phyloP scores from a whole-genome alignment of 2,329 filamentous ascomycete species.

The Colletotrichum liriopes region DNA sequence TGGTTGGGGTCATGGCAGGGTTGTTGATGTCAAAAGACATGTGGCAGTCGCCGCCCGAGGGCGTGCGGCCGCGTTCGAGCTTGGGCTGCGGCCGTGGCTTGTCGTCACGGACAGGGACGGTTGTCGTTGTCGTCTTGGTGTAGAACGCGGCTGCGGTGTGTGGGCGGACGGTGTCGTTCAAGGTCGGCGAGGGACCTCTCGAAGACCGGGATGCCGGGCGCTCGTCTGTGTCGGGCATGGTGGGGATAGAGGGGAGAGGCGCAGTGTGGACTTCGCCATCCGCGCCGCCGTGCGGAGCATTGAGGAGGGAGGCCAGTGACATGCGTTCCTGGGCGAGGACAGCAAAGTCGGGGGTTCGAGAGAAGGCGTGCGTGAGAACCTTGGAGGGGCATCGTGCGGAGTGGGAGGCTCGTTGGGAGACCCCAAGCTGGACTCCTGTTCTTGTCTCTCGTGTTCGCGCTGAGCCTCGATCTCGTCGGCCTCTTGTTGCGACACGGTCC shows the following conservation, averaged over 20 bases:
- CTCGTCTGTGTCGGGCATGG: slow-evolving; percentile 53
- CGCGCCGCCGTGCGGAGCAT: slow-evolving; percentile 65
- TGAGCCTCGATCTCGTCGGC: slow-evolving; percentile 60
- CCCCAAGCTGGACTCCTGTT: slow-evolving; percentile 37
- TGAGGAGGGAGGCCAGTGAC: slow-evolving; percentile 74
- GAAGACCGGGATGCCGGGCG: slow-evolving; percentile 26
- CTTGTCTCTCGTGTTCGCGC: slow-evolving; percentile 46
- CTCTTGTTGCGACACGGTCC: slow-evolving; percentile 71
- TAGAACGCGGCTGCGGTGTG: slow-evolving; percentile 65
- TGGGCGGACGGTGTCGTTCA: slow-evolving; percentile 51
- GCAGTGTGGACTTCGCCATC: slow-evolving; percentile 50
- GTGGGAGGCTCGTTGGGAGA: slow-evolving; percentile 51
- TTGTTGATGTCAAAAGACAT: slow-evolving; percentile 69
- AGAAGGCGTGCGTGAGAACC: slow-evolving; percentile 73
- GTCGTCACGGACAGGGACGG: slow-evolving; percentile 67
- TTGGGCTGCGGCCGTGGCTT: slow-evolving; percentile 53
- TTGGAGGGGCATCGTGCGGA: slow-evolving; percentile 51
- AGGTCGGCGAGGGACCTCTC: slow-evolving; percentile 26
- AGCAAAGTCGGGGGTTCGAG: slow-evolving; percentile 75
- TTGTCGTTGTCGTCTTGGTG: slow-evolving; percentile 66
- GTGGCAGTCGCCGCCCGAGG: slow-evolving; percentile 55
- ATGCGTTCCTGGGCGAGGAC: slow-evolving; percentile 67
- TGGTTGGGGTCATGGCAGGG: slow-evolving; percentile 74
- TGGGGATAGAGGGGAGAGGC: slow-evolving; percentile 58
- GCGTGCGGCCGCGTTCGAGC: slow-evolving; percentile 64